A percentile compares a stretch with the other conserved stretches of the same genome.
phyloP scores from a whole-genome alignment of 495 filamentous ascomycete genomes.

The Darksidea phi region DNA sequence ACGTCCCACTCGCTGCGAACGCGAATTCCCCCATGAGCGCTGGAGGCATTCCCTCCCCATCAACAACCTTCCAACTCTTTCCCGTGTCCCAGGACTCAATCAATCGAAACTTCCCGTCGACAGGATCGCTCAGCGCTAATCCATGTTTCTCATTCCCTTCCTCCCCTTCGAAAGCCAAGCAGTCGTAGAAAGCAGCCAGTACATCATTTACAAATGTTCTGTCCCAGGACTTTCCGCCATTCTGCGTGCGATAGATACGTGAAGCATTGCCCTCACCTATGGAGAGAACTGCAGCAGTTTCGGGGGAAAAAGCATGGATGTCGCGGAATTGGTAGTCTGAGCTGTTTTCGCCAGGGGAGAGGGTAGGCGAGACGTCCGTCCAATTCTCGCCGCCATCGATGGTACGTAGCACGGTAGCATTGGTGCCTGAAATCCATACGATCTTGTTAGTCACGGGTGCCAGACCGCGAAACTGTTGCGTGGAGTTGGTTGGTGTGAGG shows the following conservation, averaged over 20 bases:
- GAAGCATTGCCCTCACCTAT: constrained; percentile 19
- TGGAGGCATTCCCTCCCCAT: constrained; percentile 5
- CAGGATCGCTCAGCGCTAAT: constrained; percentile 20
- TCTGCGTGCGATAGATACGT: constrained; percentile 11
- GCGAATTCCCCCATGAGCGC: constrained; percentile 17
- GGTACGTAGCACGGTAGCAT: constrained; percentile 16
- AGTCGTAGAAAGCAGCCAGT: constrained; percentile 18
- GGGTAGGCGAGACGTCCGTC: constrained; percentile 11
- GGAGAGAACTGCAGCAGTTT: constrained; percentile 5
- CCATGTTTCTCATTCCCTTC: constrained; percentile 3
- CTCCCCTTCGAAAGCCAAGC: constrained; percentile 18
- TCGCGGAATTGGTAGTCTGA: constrained; percentile 21
- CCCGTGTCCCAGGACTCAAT: constrained; percentile 22
- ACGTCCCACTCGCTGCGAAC: constrained; percentile 21
- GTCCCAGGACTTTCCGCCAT: constrained; percentile 20
- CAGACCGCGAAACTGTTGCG: constrained; percentile 20
- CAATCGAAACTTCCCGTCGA: constrained; percentile 19
- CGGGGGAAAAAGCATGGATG: constrained; percentile 12
- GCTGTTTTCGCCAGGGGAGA: constrained; percentile 5
- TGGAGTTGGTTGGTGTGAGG: constrained; percentile 18
- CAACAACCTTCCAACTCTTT: constrained; percentile 9
- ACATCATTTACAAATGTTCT: constrained; percentile 12
- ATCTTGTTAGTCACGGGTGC: constrained; percentile 3
- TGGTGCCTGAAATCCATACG: constrained; percentile 22
- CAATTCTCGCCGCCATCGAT: constrained; percentile 12